Evolutionary conservation across 78 protist species (phyloP), one percentile per base, ranked within the genome.

Genomic region (Dictyostelium citrinum): DNA sequence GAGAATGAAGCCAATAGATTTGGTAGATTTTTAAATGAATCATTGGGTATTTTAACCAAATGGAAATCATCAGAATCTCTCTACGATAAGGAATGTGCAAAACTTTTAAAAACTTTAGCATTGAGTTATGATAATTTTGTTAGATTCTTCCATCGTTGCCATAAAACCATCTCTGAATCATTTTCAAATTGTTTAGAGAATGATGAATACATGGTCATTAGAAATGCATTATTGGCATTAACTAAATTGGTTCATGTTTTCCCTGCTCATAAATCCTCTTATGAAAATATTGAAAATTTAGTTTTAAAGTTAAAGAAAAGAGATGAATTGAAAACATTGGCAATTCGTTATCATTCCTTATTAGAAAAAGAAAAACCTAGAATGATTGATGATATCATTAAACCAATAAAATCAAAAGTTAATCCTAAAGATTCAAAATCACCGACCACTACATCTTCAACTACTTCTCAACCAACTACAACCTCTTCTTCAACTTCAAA

Each of bases 1-100:
- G 95, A 82, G 45, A 55, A 74, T 35, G 95, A 91, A 39, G 90
- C 95, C 2, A 79, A 49, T 60, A 46, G 95, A 72, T 91, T 81
- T 39, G 95, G 95, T 35, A 91, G 86, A 37, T 91, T 91, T 61
- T 55, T 91, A 43, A 31, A 33, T 7, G 95, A 91, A 61, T 51
- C 95, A 17, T 37, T 91, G 2, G 1, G 72, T 55, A 3, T 82
- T 0, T 7, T 91, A 14, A 55, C 17, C 14, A 81, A 79, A 20
- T 91, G 95, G 95, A 64, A 88, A 46, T 61, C 74, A 29, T 55
- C 79, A 17, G 72, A 55, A 45, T 8, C 60, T 5, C 14, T 49
- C 10, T 91, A 77, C 74, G 90, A 91, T 8, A 78, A 64, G 39
- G 84, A 83, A 45, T 58, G 67, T 72, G 51, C 22, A 11, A 82